Base-by-base conservation (phyloP, 306 rosid genomes). In the Dryas octopetala region DNA sequence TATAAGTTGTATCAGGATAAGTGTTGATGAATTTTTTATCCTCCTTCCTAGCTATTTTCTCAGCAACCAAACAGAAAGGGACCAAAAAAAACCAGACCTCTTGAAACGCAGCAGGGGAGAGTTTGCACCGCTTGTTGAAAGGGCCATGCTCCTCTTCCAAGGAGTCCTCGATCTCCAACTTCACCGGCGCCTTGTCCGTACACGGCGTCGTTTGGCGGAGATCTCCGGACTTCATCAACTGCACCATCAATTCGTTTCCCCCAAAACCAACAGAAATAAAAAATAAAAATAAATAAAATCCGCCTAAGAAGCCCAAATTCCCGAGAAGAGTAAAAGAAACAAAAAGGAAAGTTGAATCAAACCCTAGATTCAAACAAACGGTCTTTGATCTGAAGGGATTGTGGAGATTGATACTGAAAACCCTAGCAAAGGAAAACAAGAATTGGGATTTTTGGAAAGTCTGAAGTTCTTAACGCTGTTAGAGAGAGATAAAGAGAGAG, bases 161-260 rank as follows among this genome's bases (percentile, higher is more conserved):
- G 2, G 88, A 19, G 11, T 93, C 98, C 76, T 89, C 97, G 59
- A 88, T 83, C 90, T 91, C 98, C 79, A 85, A 71, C 82, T 91
- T 93, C 78, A 88, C 88, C 52, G 88, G 81, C 12, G 66, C 50
- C 85, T 83, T 79, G n/a, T 81, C 89, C 58, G 75, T 84, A 76
- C 49, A 19, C 59, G 85, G 61, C 57, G 85, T 49, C 61, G 87
- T 66, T 76, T 84, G 78, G 73, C 61, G 72, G 74, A 62, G 79
- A 76, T 79, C 83, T 72, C 82, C 80, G 2, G 89, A 88, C 78
- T 74, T 88, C 96, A 87, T 91, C 76, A 80, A 73, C 75, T 86
- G 91, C 64, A 91, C 90, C 92, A 88, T 86, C 66, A 65, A 77
- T 40, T 50, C 41, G 23, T 19, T 57, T 23, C 23, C 44, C 68